A percentile compares a stretch with the other conserved stretches of the same genome.
phyloP scores from a whole-genome alignment of 108 stramenopile species.

The Thalassiosira profunda region DNA sequence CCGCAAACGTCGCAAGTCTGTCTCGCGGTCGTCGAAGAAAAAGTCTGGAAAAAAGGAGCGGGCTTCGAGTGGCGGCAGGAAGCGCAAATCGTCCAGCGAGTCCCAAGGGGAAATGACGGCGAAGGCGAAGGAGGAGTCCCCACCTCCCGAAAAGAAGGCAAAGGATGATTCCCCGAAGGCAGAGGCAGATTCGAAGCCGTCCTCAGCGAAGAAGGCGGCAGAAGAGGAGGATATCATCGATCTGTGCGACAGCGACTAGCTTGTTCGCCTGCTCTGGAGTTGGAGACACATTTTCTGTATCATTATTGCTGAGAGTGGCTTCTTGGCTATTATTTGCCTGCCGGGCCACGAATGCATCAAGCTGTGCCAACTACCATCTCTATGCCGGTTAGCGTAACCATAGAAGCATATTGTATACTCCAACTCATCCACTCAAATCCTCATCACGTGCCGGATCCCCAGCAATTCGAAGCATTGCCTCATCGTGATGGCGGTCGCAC shows the following conservation, averaged over 20 bases:
- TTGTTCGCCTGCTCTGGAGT: not conserved
- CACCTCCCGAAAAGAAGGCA: no score
- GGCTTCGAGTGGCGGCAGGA: not conserved
- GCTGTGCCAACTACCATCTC: not conserved
- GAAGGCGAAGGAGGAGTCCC: no score
- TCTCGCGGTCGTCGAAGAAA: no score
- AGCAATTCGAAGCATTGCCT: slow-evolving; percentile 90
- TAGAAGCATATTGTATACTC: not conserved
- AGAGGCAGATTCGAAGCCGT: not conserved
- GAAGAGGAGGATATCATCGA: slow-evolving; percentile 5
- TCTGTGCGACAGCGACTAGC: slow-evolving; percentile 8
- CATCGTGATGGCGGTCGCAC: slow-evolving; percentile 92
- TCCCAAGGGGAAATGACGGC: no score
- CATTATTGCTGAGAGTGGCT: slow-evolving; percentile 2
- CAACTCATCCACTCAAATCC: slow-evolving; percentile 59
- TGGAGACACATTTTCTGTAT: not conserved
- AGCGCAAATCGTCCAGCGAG: not conserved
- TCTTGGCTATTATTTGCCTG: not conserved
- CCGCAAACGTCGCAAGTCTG: no score
- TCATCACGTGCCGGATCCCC: slow-evolving; percentile 85
- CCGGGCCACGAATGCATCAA: not conserved
- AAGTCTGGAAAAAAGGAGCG: no score
- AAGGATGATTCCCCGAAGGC: slow-evolving; percentile 1
- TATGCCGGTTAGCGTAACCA: not conserved
- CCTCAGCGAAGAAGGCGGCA: not conserved